Evolutionary conservation across 1,139 yeast species (phyloP).

Genomic region (Scheffersomyces segobiensis): DNA sequence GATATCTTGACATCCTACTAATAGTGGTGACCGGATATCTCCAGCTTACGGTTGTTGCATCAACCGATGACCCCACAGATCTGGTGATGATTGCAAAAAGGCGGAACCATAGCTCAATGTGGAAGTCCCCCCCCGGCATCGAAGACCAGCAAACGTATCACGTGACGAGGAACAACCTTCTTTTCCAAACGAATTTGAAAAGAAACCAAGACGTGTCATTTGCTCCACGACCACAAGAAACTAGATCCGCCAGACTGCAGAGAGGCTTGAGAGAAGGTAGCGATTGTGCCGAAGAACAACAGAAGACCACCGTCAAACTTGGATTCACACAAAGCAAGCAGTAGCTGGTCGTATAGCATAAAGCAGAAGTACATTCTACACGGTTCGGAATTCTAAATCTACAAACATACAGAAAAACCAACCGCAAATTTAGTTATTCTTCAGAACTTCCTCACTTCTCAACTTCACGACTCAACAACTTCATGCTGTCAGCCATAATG

Average conservation of each 20-base stretch:
- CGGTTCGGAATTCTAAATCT: not conserved
- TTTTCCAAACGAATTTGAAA: not conserved
- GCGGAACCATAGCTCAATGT: not conserved
- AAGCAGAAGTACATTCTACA: not conserved
- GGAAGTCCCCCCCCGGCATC: not conserved
- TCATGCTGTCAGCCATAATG: slow-evolving; percentile 5
- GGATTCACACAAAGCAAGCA: no score
- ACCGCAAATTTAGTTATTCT: not conserved
- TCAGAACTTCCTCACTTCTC: not conserved
- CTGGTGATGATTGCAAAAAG: not conserved
- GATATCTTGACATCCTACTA: not conserved
- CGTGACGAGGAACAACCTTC: not conserved
- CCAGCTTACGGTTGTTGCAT: not conserved
- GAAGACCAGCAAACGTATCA: not conserved
- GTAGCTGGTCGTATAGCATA: not conserved
- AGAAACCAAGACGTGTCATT: not conserved
- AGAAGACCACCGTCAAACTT: not conserved
- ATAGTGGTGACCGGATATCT: not conserved
- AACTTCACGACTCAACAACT: not conserved
- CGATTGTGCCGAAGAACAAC: not conserved
- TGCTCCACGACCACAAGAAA: not conserved
- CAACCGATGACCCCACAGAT: not conserved
- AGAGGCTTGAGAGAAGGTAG: not conserved
- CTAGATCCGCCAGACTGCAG: not conserved
- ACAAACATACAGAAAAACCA: not conserved